Evolutionary conservation across 1,284 basidiomycete genomes (phyloP), one percentile per base, ranked within the genome.

Genomic region (Leccinum glutinopallens): DNA sequence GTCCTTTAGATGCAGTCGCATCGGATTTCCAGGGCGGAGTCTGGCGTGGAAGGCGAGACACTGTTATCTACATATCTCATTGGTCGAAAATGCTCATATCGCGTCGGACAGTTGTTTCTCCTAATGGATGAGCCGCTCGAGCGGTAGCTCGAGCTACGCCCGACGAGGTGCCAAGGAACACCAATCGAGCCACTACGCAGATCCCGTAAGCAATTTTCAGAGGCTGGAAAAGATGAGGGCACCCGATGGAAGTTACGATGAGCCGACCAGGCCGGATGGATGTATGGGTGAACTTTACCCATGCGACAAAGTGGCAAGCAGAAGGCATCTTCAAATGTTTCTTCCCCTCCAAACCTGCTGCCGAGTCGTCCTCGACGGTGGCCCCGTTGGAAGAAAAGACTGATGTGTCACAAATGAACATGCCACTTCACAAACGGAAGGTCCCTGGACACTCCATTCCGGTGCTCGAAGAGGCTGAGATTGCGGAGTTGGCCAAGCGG

Each of bases 271-370:
- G 91, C 62, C 89, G 91, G 61, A 92, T 93, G 91, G 91, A 93
- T 71, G 92, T 93, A 15, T 93, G 92, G 91, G 84, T 93, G 46
- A 92, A 93, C 80, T 93, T 93, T 78, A 90, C 89, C 65, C 89
- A 93, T 72, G 92, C 93, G 8, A 92, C 89, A 7, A 92, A 90
- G 73, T 90, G 88, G 87, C 92, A 94, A 73, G 92, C 92, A 32
- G 91, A 93, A 77, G 91, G 90, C 61, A 92, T 93, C 74, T 95
- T 93, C 86, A 92, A 93, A 75, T 92, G 91, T 76, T 95, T 94
- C 85, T 94, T 94, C 87, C 92, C 92, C 2, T 87, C 76, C 75
- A 87, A 86, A 1, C 29, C 29, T 3, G 72, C 76, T 75, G 41
- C 59, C 66, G 54, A 67, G 22, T 67, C 72, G 3, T 25, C 49